Base-by-base conservation (phyloP, 768 basidiomycete genomes). In the Guyanaporus albipodus region DNA sequence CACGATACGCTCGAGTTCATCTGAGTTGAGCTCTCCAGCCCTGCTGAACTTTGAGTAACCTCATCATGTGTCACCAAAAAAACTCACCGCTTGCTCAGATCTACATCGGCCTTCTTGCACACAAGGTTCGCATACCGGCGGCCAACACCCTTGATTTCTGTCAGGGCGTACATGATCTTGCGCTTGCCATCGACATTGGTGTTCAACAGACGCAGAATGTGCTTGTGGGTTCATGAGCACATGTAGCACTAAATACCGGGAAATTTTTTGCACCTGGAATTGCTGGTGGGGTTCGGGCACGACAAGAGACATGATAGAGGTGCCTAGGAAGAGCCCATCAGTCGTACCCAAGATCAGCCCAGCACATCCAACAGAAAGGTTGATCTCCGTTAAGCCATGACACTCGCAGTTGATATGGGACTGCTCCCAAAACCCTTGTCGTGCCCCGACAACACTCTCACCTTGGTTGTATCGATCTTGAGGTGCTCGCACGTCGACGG, bases 101-200 rank as follows among this genome's bases (percentile, higher is more conserved):
- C 95, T 33, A 99, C 91, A 75, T 98, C 96, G 52, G 96, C 96
- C 79, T 99, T 99, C 76, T 98, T 98, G 84, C 96, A 98, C 59
- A 98, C 95, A 63, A 98, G 73, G 75, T 98, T 98, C 66, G 96
- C 85, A 75, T 98, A 99, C 44, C 96, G 88, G 56, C 96, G 87
- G 63, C 96, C 96, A 51, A 99, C 96, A 83, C 96, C 96, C 80
- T 98, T 98, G 80, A 99, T 99, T 78, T 99, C 96, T 38, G 96
- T 98, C 77, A 98, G 70, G 62, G 96, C 95, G 70, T 92, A 98
- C 89, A 92, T 97, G 71, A 99, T 87, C 78, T 99, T 99, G 62
- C 96, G 85, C 70, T 95, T 94, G 59, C 96, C 96, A 72, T 98
- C 95, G 58, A 99, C 96, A 77, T 98, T 98, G 69, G 96, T 98